Evolutionary conservation across 768 basidiomycete species (phyloP).

Genomic region (Collybiopsis confluens): DNA sequence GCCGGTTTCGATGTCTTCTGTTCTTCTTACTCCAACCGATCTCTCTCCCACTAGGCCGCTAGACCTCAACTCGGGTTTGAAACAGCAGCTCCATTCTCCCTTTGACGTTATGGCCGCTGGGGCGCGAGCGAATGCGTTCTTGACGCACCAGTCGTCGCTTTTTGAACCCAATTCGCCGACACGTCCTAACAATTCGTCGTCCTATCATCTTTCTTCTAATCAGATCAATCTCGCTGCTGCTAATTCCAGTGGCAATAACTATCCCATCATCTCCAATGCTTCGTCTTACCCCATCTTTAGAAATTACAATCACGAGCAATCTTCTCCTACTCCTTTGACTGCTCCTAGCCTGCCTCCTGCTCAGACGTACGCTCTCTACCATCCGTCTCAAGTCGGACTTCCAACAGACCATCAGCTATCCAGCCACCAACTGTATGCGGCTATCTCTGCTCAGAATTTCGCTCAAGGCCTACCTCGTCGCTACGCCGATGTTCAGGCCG

Average conservation of each 20-base stretch:
- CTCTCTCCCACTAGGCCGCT: constrained; percentile 62
- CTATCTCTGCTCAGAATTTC: background rate
- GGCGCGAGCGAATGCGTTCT: constrained; percentile 24
- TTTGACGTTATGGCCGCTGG: constrained; percentile 37
- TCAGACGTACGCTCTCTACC: constrained; percentile 8
- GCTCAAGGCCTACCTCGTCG: background rate
- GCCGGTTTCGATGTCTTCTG: constrained; percentile 66
- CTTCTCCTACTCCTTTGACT: constrained; percentile 9
- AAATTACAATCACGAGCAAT: constrained; percentile 17
- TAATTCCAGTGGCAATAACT: background rate
- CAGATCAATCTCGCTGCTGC: background rate
- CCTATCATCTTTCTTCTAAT: constrained; percentile 2
- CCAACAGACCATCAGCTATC: background rate
- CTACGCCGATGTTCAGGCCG: constrained; percentile 1
- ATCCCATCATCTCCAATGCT: constrained; percentile 4
- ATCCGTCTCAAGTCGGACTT: constrained; percentile 5
- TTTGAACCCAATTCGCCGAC: constrained; percentile 31
- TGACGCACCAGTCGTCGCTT: constrained; percentile 38
- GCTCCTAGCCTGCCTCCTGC: constrained; percentile 10
- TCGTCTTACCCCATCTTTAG: constrained; percentile 13
- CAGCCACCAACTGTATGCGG: constrained; percentile 5
- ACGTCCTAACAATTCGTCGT: constrained; percentile 10
- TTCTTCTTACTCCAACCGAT: constrained; percentile 71
- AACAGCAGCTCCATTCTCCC: constrained; percentile 40
- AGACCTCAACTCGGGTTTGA: constrained; percentile 34